Base-by-base conservation (phyloP, 495 filamentous ascomycete species). In the Penicillium desertorum region DNA sequence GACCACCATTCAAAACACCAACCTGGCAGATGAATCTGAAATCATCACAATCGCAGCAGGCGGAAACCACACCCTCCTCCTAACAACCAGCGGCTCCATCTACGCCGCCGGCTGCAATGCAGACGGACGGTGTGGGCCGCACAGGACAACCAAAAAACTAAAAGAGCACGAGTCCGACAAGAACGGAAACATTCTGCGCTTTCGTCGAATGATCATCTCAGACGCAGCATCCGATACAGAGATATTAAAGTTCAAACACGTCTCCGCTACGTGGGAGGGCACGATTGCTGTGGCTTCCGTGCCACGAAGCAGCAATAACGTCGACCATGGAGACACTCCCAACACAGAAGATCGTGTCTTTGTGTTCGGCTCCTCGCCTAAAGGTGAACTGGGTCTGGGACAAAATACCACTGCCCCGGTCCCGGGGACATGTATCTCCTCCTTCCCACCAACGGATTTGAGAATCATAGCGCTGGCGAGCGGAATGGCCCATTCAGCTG, bases 21-120 rank as follows among this genome's bases (percentile, higher is more conserved):
- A 5, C 12, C 19, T 17, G 4, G 16, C 9, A 7, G 27, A 46
- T 25, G 43, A 25, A 43, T 57, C 43, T 32, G 62, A 67, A n/a
- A 66, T 77, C 25, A 56, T 56, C 4, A 64, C 66, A 16, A 79
- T 95, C 34, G 82, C 73, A 54, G 86, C 88, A 9, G 92, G 93
- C 17, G 93, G 93, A 7, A 98, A 96, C 69, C 91, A 96, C 70
- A 96, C 91, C 0, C 71, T 96, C 4, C 58, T 96, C 5, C 71
- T 94, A 2, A 79, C 81, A 25, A 60, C 76, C 14, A 63, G 73
- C 23, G 87, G 88, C 6, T 51, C 62, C 16, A 73, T 90, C 11
- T 88, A 84, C 68, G 80, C 80, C 46, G 75, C 81, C n/a, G 91
- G 92, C 0, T 78, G 81, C 51, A 75, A 82, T 53, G 71, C 65